These are phyloP conservation scores for Coelastrella sp. DNA, from an alignment of 139 green algal species.

Conservation along the genomic window DNA sequence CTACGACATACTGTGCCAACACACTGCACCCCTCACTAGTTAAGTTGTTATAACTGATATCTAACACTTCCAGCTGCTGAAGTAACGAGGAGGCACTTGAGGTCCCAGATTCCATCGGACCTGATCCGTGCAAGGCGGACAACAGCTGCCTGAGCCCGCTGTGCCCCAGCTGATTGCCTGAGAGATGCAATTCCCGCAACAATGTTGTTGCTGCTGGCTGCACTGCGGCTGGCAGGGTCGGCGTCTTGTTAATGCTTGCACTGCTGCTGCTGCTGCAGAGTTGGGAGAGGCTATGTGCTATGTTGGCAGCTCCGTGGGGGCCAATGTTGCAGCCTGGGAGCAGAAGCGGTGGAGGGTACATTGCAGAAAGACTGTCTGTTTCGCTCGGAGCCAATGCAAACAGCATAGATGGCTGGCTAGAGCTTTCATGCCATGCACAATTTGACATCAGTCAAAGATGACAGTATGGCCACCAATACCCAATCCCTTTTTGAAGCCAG, in stretches of 20 bases:
- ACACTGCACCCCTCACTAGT: background rate
- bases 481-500: too few species aligned
- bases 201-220: background rate
- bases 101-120: too few species aligned
- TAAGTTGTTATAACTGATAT: background rate
- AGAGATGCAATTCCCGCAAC: background rate
- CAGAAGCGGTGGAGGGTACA: too few species aligned
- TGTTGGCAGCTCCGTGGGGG: background rate
- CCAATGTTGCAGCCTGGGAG: conserved; percentile 18
- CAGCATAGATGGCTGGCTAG: too few species aligned
- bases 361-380: too few species aligned
- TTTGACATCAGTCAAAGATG: too few species aligned
- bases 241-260: background rate
- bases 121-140: background rate
- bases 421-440: too few species aligned
- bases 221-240: background rate
- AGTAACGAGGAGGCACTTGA: background rate
- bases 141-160: conserved; percentile 5
- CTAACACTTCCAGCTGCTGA: background rate
- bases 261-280: background rate
- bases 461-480: too few species aligned
- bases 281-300: background rate
- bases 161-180: background rate
- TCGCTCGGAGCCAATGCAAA: too few species aligned
- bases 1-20: background rate